Evolutionary conservation across 257 asterid species (phyloP).

Genomic region (Capsicum pubescens): DNA sequence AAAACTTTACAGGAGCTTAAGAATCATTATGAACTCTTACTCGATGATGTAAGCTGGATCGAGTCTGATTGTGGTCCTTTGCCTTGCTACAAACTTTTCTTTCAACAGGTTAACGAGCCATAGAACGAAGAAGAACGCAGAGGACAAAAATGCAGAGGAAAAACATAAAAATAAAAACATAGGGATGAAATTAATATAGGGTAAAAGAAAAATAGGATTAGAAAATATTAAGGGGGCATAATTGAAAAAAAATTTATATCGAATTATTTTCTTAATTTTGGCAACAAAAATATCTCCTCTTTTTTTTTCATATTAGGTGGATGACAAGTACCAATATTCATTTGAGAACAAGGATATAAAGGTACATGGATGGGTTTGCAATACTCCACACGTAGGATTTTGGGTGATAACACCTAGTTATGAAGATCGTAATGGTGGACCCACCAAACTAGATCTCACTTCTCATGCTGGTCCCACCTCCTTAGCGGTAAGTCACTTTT

Average conservation of each 20-base stretch:
- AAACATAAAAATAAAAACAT: too few relatives aligned
- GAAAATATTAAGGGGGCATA: too few relatives aligned
- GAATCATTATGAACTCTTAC: too few relatives aligned
- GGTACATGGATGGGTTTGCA: constrained; percentile 36
- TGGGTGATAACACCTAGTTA: constrained; percentile 36
- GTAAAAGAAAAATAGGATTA: too few relatives aligned
- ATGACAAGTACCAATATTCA: constrained; percentile 37
- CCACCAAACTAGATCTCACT: constrained; percentile 35
- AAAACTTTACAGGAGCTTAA: too few relatives aligned
- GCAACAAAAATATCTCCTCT: neutral
- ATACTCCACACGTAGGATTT: constrained; percentile 32
- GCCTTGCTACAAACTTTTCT: too few relatives aligned
- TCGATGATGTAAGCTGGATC: too few relatives aligned
- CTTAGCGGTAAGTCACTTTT: neutral
- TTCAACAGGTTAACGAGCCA: too few relatives aligned
- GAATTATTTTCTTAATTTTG: neutral
- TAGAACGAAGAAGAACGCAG: too few relatives aligned
- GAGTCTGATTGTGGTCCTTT: too few relatives aligned
- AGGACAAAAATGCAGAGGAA: too few relatives aligned
- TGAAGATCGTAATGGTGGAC: constrained; percentile 36
- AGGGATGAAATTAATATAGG: too few relatives aligned
- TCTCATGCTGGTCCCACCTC: constrained; percentile 32
- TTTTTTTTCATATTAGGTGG: constrained; percentile 25
- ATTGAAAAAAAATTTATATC: neutral
- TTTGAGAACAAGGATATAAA: constrained; percentile 34